These are phyloP conservation scores for Biscogniauxia mediterranea DNA, from an alignment of 2,329 filamentous ascomycete genomes.

Conservation along the genomic window DNA sequence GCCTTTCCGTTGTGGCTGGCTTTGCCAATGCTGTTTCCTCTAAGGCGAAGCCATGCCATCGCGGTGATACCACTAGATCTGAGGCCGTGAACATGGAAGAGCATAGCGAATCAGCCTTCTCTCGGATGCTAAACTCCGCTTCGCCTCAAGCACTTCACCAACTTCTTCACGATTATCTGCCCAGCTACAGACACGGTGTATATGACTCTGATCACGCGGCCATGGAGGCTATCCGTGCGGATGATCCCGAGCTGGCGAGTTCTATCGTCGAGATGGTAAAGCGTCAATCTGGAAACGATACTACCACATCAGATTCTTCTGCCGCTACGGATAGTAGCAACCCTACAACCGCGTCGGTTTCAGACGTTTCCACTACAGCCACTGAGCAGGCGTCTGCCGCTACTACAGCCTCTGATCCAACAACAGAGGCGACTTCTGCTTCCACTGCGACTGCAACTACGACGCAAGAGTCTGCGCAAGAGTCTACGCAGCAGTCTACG, in stretches of 20 bases:
- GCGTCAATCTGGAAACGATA: conserved; percentile 46
- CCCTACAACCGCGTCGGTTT: conserved; percentile 10
- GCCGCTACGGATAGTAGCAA: conserved; percentile 13
- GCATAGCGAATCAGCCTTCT: conserved; percentile 41
- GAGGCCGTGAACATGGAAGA: conserved; percentile 13
- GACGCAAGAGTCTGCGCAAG: no score
- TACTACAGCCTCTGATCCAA: conserved; percentile 1
- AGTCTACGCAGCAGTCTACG: not conserved
- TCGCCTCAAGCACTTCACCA: conserved; percentile 62
- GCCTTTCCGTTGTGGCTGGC: conserved; percentile 34
- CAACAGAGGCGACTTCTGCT: not conserved
- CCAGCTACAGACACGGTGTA: conserved; percentile 65
- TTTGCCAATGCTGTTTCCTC: conserved; percentile 32
- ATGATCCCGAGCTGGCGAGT: conserved; percentile 60
- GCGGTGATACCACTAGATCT: conserved; percentile 13
- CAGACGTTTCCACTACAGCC: conserved; percentile 12
- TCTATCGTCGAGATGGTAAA: conserved; percentile 64
- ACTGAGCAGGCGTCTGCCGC: conserved; percentile 15
- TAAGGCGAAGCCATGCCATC: conserved; percentile 20
- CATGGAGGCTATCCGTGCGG: conserved; percentile 60
- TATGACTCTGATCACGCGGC: conserved; percentile 64
- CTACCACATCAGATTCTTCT: conserved; percentile 22
- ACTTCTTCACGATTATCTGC: conserved; percentile 62
- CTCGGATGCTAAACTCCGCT: conserved; percentile 54
- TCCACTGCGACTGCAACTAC: conserved; percentile 2